phyloP scores from a whole-genome alignment of 345 rosid genomes.

The Hypericum androsaemum region DNA sequence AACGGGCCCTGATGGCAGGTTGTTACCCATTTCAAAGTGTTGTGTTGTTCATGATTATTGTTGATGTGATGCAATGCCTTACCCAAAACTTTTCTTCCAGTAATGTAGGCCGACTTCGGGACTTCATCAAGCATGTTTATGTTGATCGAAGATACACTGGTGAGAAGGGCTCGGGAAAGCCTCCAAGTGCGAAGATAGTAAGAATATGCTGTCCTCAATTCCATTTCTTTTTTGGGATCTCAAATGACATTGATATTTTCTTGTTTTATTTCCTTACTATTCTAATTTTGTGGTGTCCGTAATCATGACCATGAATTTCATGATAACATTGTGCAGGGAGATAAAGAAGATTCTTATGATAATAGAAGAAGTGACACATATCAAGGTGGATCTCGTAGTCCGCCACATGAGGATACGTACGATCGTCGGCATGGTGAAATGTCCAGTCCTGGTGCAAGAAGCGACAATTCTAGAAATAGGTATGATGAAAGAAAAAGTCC shows the following conservation, averaged over 20 bases:
- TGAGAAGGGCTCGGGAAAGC: constrained; percentile 65
- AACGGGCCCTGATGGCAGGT: constrained; percentile 79
- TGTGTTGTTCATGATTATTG: constrained; percentile 1
- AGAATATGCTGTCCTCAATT: constrained; percentile 11
- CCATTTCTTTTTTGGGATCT: constrained; percentile 5
- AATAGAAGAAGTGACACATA: constrained; percentile 34
- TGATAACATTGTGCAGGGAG: constrained; percentile 40
- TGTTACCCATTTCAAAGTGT: constrained; percentile 7
- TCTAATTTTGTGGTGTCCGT: neutral
- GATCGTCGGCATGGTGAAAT: constrained; percentile 59
- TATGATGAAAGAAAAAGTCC: constrained; percentile 58
- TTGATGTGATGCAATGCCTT: constrained; percentile 12
- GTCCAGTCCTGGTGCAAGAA: constrained; percentile 82
- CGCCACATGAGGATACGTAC: constrained; percentile 60
- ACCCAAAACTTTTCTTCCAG: constrained; percentile 33
- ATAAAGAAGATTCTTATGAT: constrained; percentile 51
- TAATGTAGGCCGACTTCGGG: constrained; percentile 72
- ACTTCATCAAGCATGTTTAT: constrained; percentile 81
- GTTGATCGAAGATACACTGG: constrained; percentile 75
- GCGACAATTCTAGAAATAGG: constrained; percentile 33
- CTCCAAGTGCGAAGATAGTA: constrained; percentile 67
- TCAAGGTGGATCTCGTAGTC: constrained; percentile 78
- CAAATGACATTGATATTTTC: neutral
- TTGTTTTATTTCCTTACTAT: neutral
- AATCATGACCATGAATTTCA: no score